Evolutionary conservation across 768 basidiomycete genomes (phyloP).

Genomic region (Boletus subcaerulescens): DNA sequence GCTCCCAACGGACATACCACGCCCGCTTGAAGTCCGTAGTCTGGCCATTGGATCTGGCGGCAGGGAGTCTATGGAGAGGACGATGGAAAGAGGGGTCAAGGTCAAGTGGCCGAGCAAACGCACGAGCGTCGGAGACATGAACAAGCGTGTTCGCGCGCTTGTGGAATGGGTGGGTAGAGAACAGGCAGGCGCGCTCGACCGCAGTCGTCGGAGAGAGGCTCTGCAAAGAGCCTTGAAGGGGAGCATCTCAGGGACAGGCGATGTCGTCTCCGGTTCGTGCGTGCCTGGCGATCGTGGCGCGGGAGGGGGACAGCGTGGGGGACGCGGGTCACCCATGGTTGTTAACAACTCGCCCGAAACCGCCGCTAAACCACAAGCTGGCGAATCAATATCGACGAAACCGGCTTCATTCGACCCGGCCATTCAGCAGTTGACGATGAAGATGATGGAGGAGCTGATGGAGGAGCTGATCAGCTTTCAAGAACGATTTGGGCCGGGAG

Average conservation of each 20-base stretch:
- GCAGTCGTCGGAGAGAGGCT: constrained; percentile 65
- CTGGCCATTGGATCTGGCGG: constrained; percentile 40
- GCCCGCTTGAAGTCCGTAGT: constrained; percentile 68
- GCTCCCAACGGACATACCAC: constrained; percentile 72
- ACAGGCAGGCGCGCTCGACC: constrained; percentile 72
- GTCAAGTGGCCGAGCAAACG: constrained; percentile 93
- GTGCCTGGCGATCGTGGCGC: constrained; percentile 16
- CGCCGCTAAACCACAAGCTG: constrained; percentile 12
- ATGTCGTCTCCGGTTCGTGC: constrained; percentile 3
- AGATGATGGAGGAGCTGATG: constrained; percentile 89
- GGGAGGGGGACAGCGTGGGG: constrained; percentile 10
- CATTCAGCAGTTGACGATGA: constrained; percentile 52
- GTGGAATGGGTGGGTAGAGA: constrained; percentile 94
- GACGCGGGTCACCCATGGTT: constrained; percentile 32
- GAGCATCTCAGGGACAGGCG: constrained; percentile 7
- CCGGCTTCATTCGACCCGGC: constrained; percentile 4
- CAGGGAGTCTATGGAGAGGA: constrained; percentile 57
- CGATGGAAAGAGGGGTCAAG: constrained; percentile 74
- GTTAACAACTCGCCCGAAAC: constrained; percentile 25
- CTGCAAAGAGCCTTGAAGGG: constrained; percentile 51
- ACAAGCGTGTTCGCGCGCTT: constrained; percentile 85
- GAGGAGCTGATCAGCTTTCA: constrained; percentile 86
- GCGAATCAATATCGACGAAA: constrained; percentile 10
- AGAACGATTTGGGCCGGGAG: constrained; percentile 72
- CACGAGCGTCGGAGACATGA: constrained; percentile 97